Base-by-base conservation (phyloP, 2,329 filamentous ascomycete genomes). In the Diplodia seriata region DNA sequence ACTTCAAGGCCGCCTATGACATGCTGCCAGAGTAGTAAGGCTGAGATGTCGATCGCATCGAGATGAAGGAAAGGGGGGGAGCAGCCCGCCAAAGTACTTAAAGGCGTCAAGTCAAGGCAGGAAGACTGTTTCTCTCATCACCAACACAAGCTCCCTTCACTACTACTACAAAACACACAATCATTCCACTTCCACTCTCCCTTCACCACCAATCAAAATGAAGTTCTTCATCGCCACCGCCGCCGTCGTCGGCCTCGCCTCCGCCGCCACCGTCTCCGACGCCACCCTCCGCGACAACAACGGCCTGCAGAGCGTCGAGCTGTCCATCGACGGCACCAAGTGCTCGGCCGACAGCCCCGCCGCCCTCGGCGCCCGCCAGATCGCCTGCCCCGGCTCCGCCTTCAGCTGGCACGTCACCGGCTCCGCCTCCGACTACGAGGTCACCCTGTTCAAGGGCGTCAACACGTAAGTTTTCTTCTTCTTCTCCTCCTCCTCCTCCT, bases 201-300 rank as follows among this genome's bases (percentile, higher is more conserved):
- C n/a, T n/a, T n/a, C n/a, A n/a, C 33, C 43, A 54, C 15, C 62
- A 18, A 23, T 31, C 49, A 65, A 38, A 40, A 66, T 66, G 62
- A 8, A 66, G 62, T 55, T 66, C 62, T 54, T 66, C 33, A 23
- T 33, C 23, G 50, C 62, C 23, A 29, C 36, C 62, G 55, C 65
- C 33, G 47, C 55, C 33, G 6, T 67, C 20, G 12, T 36, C 15
- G 65, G 54, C 56, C n/a, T 54, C 23, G 65, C 55, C 65, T 33
- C 65, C 14, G 65, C 65, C 54, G 55, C 47, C 47, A 67, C 20
- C 31, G 23, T 67, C 55, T 54, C 43, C 8, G 55, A 67, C 55
- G 40, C 57, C 33, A 40, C n/a, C 65, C 53, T 67, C 33, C 65
- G 65, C n/a, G 65, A 67, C 65, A 67, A 67, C 65, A 62, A 67